Conservation (phyloP, 208 protist species). For the Vickermania ingenoplastis region DNA sequence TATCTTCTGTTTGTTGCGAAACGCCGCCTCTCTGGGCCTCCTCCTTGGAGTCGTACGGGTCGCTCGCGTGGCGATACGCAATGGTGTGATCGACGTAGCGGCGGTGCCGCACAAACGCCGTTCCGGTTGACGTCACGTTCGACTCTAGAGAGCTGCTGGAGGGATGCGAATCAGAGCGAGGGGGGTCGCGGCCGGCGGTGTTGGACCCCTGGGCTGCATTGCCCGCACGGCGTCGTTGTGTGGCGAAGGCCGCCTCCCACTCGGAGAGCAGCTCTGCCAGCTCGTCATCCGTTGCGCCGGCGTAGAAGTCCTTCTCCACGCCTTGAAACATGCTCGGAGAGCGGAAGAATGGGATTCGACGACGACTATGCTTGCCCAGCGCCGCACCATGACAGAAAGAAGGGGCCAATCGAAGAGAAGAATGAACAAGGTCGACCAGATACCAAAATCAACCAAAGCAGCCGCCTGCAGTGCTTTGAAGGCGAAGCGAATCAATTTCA, state of each 20-base stretch:
- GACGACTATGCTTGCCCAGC: too few relatives aligned
- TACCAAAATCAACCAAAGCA: too few relatives aligned
- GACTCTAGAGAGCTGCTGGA: constrained; percentile 1
- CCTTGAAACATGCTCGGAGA: constrained; percentile 17
- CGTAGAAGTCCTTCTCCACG: constrained; percentile 2
- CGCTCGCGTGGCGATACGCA: constrained; percentile 15
- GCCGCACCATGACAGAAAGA: too few relatives aligned
- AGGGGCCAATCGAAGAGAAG: too few relatives aligned
- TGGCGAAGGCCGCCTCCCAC: not conserved
- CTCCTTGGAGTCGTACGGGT: constrained; percentile 53
- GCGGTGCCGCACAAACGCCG: constrained; percentile 28
- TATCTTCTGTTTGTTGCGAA: constrained; percentile 54
- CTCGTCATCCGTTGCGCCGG: not conserved
- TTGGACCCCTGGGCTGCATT: not conserved
- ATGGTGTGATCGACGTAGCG: constrained; percentile 16
- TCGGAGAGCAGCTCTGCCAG: constrained; percentile 5
- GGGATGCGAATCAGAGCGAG: not conserved
- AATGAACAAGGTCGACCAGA: too few relatives aligned
- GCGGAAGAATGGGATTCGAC: constrained; percentile 12
- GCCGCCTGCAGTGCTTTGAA: too few relatives aligned
- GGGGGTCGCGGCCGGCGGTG: not conserved
- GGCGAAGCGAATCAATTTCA: too few relatives aligned
- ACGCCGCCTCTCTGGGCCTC: constrained; percentile 56
- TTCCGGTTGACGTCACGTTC: constrained; percentile 9
- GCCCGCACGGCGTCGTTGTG: not conserved